A percentile compares a stretch with the other conserved stretches of the same genome.
These are phyloP conservation scores for Fusarium keratoplasticum DNA, from an alignment of 2,329 filamentous ascomycete species.

Conservation along the genomic window DNA sequence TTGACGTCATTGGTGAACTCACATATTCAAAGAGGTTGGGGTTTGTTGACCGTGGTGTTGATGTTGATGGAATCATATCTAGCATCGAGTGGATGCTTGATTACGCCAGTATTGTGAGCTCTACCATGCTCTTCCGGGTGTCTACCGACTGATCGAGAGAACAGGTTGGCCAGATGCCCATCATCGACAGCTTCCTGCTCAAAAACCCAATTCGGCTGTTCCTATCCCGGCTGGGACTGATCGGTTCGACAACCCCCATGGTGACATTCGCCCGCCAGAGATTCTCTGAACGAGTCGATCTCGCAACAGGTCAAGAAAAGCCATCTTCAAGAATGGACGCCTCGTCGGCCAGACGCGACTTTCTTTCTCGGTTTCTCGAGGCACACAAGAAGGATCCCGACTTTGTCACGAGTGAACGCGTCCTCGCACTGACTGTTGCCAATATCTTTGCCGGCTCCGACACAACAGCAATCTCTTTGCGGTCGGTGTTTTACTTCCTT, in stretches of 20 bases:
- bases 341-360: conserved; percentile 1
- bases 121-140: no score
- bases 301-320: not conserved
- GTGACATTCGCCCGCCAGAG: not conserved
- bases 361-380: conserved; percentile 25
- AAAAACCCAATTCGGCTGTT: conserved; percentile 9
- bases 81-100: conserved; percentile 32
- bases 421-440: conserved; percentile 20
- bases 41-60: conserved; percentile 25
- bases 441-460: conserved; percentile 38
- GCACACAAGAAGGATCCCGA: conserved; percentile 20
- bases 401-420: conserved; percentile 18
- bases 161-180: conserved; percentile 15
- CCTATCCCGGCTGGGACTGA: not conserved
- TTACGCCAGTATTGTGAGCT: conserved; percentile 22
- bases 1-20: conserved; percentile 31
- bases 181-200: not conserved
- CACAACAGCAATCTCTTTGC: conserved; percentile 27
- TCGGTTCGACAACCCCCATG: not conserved
- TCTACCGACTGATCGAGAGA: not conserved
- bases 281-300: not conserved
- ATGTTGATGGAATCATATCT: conserved; percentile 27
- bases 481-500: conserved; percentile 27
- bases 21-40: conserved; percentile 27
- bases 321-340: not conserved